phyloP scores from a whole-genome alignment of 176 grass and related monocot species.

The Oryza rufipogon region DNA sequence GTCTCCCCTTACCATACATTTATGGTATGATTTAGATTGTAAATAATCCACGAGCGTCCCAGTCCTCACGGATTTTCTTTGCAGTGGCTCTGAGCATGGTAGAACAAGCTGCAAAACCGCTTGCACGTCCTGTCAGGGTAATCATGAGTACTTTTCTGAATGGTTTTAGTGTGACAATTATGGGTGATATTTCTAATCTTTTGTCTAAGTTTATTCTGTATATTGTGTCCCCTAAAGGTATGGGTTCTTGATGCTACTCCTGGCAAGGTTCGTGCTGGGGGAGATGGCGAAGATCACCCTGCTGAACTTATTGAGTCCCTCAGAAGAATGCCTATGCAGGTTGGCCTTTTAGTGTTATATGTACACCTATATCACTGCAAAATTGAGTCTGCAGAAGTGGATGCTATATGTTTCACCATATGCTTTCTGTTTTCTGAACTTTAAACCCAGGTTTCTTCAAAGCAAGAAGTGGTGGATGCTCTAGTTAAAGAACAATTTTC shows the following conservation, averaged over 20 bases:
- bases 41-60: background rate
- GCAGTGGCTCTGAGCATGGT: constrained; percentile 98
- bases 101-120: constrained; percentile 98
- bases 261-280: constrained; percentile 85
- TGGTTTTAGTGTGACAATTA: constrained; percentile 10
- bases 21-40: constrained; percentile 2
- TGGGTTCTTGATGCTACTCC: constrained; percentile 98
- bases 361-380: background rate
- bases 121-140: constrained; percentile 91
- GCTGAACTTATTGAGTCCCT: constrained; percentile 86
- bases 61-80: constrained; percentile 19
- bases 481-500: constrained; percentile 79
- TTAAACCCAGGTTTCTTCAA: constrained; percentile 70
- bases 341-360: constrained; percentile 37
- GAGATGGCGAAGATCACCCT: constrained; percentile 97
- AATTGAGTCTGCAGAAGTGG: background rate
- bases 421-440: constrained; percentile 35
- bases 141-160: constrained; percentile 17
- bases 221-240: constrained; percentile 63
- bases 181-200: constrained; percentile 6
- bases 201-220: constrained; percentile 1
- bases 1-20: background rate
- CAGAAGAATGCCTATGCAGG: constrained; percentile 74
- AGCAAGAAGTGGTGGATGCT: constrained; percentile 72
- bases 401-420: constrained; percentile 15